Evolutionary conservation across 768 basidiomycete species (phyloP).

Genomic region (Tephrocybe sp.): DNA sequence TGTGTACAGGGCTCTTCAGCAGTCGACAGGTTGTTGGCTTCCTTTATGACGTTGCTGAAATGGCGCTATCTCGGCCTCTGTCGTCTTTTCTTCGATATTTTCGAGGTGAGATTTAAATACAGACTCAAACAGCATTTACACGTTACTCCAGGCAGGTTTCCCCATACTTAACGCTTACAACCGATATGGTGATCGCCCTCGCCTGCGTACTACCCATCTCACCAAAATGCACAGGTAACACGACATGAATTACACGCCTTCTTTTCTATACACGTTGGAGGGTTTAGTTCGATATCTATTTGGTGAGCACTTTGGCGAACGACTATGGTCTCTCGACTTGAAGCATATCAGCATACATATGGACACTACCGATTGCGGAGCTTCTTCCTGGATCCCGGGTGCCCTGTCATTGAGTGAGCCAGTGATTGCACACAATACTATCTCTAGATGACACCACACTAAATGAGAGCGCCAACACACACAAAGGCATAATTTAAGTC

Average conservation of each 20-base stretch:
- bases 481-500: conserved; percentile 22
- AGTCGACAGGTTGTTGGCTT: too few relatives aligned
- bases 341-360: conserved; percentile 14
- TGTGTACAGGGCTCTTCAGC: too few relatives aligned
- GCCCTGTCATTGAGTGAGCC: conserved; percentile 33
- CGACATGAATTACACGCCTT: conserved; percentile 44
- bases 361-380: conserved; percentile 28
- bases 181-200: conserved; percentile 22
- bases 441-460: background rate
- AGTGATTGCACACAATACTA: background rate
- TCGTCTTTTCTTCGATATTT: conserved; percentile 39
- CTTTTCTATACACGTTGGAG: conserved; percentile 29
- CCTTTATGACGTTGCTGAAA: too few relatives aligned
- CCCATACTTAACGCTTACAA: conserved; percentile 41
- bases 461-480: conserved; percentile 39
- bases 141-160: conserved; percentile 33
- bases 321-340: too few relatives aligned
- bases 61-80: conserved; percentile 41
- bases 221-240: conserved; percentile 26
- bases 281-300: conserved; percentile 29
- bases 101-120: conserved; percentile 30
- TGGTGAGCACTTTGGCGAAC: conserved; percentile 13
- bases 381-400: conserved; percentile 34
- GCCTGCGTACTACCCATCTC: background rate
- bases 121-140: background rate